phyloP scores from a whole-genome alignment of 805 yeast genomes.

The Saturnispora gosingensis region DNA sequence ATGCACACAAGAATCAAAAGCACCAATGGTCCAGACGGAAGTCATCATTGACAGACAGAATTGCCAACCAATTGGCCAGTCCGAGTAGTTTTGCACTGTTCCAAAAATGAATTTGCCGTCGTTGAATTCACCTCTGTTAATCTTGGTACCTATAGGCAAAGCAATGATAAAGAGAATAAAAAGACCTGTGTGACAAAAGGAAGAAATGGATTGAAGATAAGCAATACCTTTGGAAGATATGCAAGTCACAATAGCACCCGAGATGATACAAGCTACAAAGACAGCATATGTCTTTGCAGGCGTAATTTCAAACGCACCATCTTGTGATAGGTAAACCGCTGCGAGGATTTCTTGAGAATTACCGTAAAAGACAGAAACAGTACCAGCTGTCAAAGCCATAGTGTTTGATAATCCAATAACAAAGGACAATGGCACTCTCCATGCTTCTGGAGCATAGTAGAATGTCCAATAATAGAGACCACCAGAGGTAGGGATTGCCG shows the following conservation, averaged over 20 bases:
- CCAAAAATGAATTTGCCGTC: conserved; percentile 46
- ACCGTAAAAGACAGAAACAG: conserved; percentile 60
- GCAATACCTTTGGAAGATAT: conserved; percentile 47
- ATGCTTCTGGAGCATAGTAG: conserved; percentile 48
- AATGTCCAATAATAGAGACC: conserved; percentile 63
- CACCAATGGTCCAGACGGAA: conserved; percentile 64
- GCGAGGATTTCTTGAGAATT: conserved; percentile 50
- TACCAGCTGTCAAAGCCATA: conserved; percentile 51
- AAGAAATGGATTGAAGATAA: conserved; percentile 48
- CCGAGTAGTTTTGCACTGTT: conserved; percentile 36
- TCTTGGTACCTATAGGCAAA: conserved; percentile 48
- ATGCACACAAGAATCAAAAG: conserved; percentile 63
- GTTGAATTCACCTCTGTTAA: conserved; percentile 30
- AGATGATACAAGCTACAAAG: conserved; percentile 46
- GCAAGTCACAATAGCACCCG: conserved; percentile 43
- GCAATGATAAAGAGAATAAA: conserved; percentile 49
- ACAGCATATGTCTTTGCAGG: conserved; percentile 50
- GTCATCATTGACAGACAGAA: conserved; percentile 41
- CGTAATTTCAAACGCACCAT: conserved; percentile 46
- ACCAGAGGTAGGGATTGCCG: conserved; percentile 64
- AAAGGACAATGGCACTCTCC: conserved; percentile 44
- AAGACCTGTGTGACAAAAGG: conserved; percentile 40
- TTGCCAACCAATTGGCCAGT: conserved; percentile 52
- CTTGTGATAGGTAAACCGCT: conserved; percentile 39
- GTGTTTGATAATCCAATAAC: conserved; percentile 59